Base-by-base conservation (phyloP, 192 early-diverging fungal genomes). In the Podila clonocystis region DNA sequence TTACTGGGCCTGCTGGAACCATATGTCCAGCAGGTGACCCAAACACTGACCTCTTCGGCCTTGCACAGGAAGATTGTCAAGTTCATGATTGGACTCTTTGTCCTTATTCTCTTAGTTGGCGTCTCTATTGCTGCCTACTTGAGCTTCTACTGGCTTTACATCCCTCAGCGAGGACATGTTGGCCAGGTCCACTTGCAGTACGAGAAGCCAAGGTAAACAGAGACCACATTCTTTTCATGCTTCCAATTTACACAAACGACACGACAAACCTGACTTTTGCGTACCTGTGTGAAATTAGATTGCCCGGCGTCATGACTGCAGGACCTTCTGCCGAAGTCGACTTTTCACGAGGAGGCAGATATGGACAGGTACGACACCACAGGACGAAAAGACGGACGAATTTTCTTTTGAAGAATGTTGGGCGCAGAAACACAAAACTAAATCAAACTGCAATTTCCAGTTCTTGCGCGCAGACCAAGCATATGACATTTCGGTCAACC, bases 141-240 rank as follows among this genome's bases (percentile, higher is more conserved):
- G 20, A 71, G 67, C 20, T 87, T 87, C 68, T 87, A 87, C 60
- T 83, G 71, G 80, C 9, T 83, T 13, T 84, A 83, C 52, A 74
- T 87, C 30, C 85, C 85, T 11, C 74, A 85, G 55, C 82, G 84
- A 36, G 72, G 72, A 57, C 83, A 84, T 61, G 75, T 66, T n/a
- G 75, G 77, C 17, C 83, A 82, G 9, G 45, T 87, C 6, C 80
- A 83, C 58, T 45, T 86, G 20, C 82, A 86, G 77, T 86, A 86
- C n/a, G 77, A 69, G 15, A 67, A 31, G 63, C 77, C 77, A 41
- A 80, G 70, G 77, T 80, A 69, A 28, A 28, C 41, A 19, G 41
- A 19, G 36, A 26, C 2, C 12, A 12, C 34, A 36, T 6, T 22
- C 0, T 0, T 22, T 26, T 55, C n/a, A 0, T 15, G 41, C 41